Evolutionary conservation across 2,329 filamentous ascomycete species (phyloP), one percentile per base, ranked within the genome.

Genomic region (Ophiostoma sp.): DNA sequence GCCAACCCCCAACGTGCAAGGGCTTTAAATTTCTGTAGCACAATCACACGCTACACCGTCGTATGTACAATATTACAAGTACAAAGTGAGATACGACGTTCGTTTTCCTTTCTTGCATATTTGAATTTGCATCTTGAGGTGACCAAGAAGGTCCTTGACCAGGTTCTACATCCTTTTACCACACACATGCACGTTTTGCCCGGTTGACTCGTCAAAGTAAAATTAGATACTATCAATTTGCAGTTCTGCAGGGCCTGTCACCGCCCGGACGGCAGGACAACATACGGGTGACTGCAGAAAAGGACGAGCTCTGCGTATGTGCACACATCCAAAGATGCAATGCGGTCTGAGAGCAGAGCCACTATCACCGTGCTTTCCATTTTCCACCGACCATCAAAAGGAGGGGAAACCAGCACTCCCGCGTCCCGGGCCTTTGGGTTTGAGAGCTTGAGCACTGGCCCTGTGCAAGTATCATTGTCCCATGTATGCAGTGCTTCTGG

Each of bases 311-410:
- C 42, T 15, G 11, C 11, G 39, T 45, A 25, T 33, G 5, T 2
- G 17, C n/a, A n/a, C n/a, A n/a, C n/a, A n/a, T n/a, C n/a, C 57
- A 15, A 61, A 22, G 50, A 36, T 61, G 9, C 25, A 4, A 28
- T 42, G 61, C 22, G 61, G 22, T 66, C 61, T 64, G 36, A 64
- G 61, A 64, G 36, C 61, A 64, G 61, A 64, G 61, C 61, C 61
- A 36, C 61, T 11, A 64, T 45, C n/a, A 45, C 61, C 28, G 57
- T 64, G 17, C 6, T 50, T 68, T 19, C 28, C 25, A 15, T 25
- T 36, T 36, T 45, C 5, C 2, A 19, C 42, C 42, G 6, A 19
- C 42, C 42, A 45, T 11, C 42, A 17, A 48, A 19, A 61, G 31
- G 17, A 11, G 31, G 15, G 28, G 15, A 15, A 45, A 15, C 11